These are phyloP conservation scores for Colletotrichum sp. DNA, from an alignment of 2,329 filamentous ascomycete species.

Conservation along the genomic window DNA sequence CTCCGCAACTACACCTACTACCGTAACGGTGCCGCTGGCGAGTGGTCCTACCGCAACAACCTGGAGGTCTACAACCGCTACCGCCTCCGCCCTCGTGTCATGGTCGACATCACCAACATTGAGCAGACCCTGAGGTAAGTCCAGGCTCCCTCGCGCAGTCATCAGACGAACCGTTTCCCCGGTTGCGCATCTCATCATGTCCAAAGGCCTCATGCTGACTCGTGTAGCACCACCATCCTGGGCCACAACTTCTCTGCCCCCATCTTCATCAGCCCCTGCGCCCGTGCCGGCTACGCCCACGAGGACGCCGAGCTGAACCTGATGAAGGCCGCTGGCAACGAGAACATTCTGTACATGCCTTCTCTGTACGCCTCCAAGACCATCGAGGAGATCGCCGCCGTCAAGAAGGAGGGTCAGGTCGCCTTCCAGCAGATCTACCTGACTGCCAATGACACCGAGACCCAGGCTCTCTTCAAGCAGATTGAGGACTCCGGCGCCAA, in stretches of 20 bases:
- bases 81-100: slow-evolving; percentile 50
- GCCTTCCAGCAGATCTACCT: slow-evolving; percentile 43
- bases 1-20: slow-evolving; percentile 59
- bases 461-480: slow-evolving; percentile 32
- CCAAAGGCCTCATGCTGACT: background rate
- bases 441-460: slow-evolving; percentile 36
- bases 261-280: slow-evolving; percentile 60
- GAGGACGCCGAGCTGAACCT: slow-evolving; percentile 53
- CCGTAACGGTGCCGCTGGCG: slow-evolving; percentile 59
- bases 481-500: slow-evolving; percentile 37
- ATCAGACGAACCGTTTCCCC: background rate
- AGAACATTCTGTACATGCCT: slow-evolving; percentile 56
- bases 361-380: slow-evolving; percentile 36
- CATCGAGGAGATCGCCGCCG: slow-evolving; percentile 42
- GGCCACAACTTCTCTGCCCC: slow-evolving; percentile 59
- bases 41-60: slow-evolving; percentile 63
- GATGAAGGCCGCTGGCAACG: slow-evolving; percentile 51
- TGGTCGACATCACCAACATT: slow-evolving; percentile 54
- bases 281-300: slow-evolving; percentile 49
- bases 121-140: slow-evolving; percentile 40
- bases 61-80: slow-evolving; percentile 58
- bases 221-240: slow-evolving; percentile 50
- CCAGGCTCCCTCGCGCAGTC: background rate
- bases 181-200: background rate
- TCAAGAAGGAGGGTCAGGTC: slow-evolving; percentile 39